Evolutionary conservation across 1,139 yeast genomes (phyloP).

Genomic region (Saccharomyces pastorianus): DNA sequence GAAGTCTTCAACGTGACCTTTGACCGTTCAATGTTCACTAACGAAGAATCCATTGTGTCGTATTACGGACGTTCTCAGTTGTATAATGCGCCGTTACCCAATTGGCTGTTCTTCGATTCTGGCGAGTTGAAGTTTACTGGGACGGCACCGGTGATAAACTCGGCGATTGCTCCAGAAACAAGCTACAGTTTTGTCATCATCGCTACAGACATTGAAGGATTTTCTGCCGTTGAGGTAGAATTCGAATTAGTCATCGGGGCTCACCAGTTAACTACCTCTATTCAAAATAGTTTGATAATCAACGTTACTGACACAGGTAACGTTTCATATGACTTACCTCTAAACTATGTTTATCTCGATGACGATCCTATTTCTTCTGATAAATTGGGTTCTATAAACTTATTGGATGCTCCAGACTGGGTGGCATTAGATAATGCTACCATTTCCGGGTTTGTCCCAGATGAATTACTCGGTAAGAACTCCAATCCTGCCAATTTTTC

Average conservation of each 20-base stretch:
- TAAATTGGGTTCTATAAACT: slow-evolving; percentile 48
- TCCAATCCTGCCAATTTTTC: slow-evolving; percentile 37
- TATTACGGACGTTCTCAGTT: slow-evolving; percentile 67
- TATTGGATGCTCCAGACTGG: slow-evolving; percentile 55
- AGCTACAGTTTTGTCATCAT: slow-evolving; percentile 64
- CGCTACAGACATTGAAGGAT: slow-evolving; percentile 74
- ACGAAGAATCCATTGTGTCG: slow-evolving; percentile 41
- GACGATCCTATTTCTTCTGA: slow-evolving; percentile 38
- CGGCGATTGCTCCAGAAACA: slow-evolving; percentile 80
- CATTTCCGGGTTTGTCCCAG: slow-evolving; percentile 56
- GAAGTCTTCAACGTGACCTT: slow-evolving; percentile 56
- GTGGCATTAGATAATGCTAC: slow-evolving; percentile 39
- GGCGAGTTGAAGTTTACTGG: slow-evolving; percentile 64
- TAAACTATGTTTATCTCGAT: slow-evolving; percentile 54
- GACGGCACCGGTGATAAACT: slow-evolving; percentile 77
- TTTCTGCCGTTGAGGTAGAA: slow-evolving; percentile 58
- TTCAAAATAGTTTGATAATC: slow-evolving; percentile 41
- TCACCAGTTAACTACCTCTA: slow-evolving; percentile 61
- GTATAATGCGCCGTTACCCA: slow-evolving; percentile 82
- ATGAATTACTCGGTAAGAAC: slow-evolving; percentile 31
- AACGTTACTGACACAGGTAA: slow-evolving; percentile 58
- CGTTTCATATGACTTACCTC: slow-evolving; percentile 54
- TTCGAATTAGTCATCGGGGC: slow-evolving; percentile 81
- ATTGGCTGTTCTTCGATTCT: slow-evolving; percentile 71
- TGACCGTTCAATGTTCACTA: slow-evolving; percentile 47